These are phyloP conservation scores for Xanthoconium purpureum DNA, from an alignment of 768 basidiomycete genomes.

Conservation along the genomic window DNA sequence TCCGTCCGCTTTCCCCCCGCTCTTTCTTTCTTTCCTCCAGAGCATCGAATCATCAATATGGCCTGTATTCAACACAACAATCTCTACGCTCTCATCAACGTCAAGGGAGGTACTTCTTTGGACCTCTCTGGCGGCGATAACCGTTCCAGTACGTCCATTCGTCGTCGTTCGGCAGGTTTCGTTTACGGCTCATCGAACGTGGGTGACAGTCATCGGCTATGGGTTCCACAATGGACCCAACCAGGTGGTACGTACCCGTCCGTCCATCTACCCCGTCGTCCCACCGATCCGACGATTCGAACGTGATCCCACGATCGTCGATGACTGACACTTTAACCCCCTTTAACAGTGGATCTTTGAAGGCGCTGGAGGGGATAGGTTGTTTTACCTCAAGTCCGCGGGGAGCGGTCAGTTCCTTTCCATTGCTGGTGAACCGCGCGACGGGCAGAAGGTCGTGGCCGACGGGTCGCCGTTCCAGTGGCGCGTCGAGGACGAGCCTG, in stretches of 20 bases:
- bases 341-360: slow-evolving; percentile 46
- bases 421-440: slow-evolving; percentile 24
- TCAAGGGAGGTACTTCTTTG: slow-evolving; percentile 47
- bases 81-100: slow-evolving; percentile 49
- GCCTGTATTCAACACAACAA: slow-evolving; percentile 31
- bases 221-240: slow-evolving; percentile 40
- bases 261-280: too few relatives aligned
- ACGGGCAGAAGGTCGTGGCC: slow-evolving; percentile 44
- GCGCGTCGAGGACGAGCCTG: slow-evolving; percentile 48
- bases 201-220: neutral
- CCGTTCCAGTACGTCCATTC: slow-evolving; percentile 37
- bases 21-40: too few relatives aligned
- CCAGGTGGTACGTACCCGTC: slow-evolving; percentile 39
- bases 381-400: slow-evolving; percentile 43
- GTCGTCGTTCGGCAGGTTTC: neutral
- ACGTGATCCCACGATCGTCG: too few relatives aligned
- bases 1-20: too few relatives aligned
- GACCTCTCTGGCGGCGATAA: slow-evolving; percentile 57
- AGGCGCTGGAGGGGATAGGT: slow-evolving; percentile 8
- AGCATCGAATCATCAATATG: slow-evolving; percentile 10
- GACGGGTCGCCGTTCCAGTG: slow-evolving; percentile 38
- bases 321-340: too few relatives aligned
- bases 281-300: too few relatives aligned
- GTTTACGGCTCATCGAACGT: slow-evolving; percentile 47
- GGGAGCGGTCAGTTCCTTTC: slow-evolving; percentile 42